Evolutionary conservation across 441 rosid genomes (phyloP).

Genomic region (Rhodomyrtus psidioides): DNA sequence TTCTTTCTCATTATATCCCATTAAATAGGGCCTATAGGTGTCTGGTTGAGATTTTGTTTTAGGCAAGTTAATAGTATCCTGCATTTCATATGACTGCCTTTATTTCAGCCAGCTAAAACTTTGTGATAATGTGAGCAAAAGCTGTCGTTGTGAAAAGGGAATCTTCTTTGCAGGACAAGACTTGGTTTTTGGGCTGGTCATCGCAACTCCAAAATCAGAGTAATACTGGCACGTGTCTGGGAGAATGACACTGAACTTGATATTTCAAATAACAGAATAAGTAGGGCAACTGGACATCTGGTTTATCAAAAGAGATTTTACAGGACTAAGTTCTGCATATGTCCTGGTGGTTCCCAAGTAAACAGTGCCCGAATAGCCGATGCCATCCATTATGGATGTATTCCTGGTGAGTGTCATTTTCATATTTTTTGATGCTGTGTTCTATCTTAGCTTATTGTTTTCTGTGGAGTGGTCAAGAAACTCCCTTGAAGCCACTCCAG

Average conservation of each 20-base stretch:
- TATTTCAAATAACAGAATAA: slow-evolving; percentile 83
- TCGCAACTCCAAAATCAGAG: slow-evolving; percentile 91
- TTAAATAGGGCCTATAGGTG: not conserved
- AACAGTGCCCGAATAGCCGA: slow-evolving; percentile 94
- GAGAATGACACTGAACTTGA: slow-evolving; percentile 96
- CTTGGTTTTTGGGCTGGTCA: slow-evolving; percentile 99
- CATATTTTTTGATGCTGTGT: not conserved
- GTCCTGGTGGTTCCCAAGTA: slow-evolving; percentile 98
- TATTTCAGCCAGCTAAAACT: not conserved
- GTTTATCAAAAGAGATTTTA: slow-evolving; percentile 92
- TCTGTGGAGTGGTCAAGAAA: not conserved
- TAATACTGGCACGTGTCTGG: slow-evolving; percentile 90
- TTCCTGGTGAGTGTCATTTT: slow-evolving; percentile 57
- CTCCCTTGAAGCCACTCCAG: no score
- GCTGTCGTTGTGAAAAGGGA: not conserved
- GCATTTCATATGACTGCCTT: not conserved
- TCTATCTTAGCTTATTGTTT: not conserved
- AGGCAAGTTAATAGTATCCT: not conserved
- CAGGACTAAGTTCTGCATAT: slow-evolving; percentile 82
- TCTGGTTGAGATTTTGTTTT: not conserved
- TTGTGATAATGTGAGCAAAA: not conserved
- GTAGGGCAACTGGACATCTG: slow-evolving; percentile 73
- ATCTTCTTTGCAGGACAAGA: slow-evolving; percentile 52
- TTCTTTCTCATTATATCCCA: not conserved
- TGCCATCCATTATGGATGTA: slow-evolving; percentile 91